phyloP scores from a whole-genome alignment of 306 rosid species.

The Morella rubra region DNA sequence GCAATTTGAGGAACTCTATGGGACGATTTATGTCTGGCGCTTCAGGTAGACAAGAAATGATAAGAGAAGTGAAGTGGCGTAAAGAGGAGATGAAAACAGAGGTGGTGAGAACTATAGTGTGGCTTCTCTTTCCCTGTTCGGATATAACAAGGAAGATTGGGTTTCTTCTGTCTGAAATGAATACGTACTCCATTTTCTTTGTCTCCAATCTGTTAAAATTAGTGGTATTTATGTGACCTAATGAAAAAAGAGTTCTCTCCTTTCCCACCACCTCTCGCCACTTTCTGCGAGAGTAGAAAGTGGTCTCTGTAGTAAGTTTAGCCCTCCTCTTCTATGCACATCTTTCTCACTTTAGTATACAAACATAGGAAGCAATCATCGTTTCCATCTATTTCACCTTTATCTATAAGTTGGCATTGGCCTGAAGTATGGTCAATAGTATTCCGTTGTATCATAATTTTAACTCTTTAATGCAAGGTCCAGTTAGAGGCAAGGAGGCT shows the following conservation, averaged over 20 bases:
- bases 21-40: neutral
- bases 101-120: neutral
- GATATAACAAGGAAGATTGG: neutral
- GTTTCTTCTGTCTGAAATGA: neutral
- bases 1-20: neutral
- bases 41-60: neutral
- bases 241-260: neutral
- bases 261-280: neutral
- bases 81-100: neutral
- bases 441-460: neutral
- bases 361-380: neutral
- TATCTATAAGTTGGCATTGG: neutral
- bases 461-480: conserved; percentile 19
- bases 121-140: neutral
- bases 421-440: neutral
- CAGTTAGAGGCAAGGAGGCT: conserved; percentile 66
- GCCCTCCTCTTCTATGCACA: neutral
- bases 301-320: neutral
- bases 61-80: neutral
- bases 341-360: neutral
- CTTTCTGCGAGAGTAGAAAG: neutral
- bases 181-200: neutral
- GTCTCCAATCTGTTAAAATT: neutral
- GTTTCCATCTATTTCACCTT: neutral
- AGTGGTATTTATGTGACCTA: neutral